Conservation (phyloP, 441 rosid genomes). For the Viola pubescens region DNA sequence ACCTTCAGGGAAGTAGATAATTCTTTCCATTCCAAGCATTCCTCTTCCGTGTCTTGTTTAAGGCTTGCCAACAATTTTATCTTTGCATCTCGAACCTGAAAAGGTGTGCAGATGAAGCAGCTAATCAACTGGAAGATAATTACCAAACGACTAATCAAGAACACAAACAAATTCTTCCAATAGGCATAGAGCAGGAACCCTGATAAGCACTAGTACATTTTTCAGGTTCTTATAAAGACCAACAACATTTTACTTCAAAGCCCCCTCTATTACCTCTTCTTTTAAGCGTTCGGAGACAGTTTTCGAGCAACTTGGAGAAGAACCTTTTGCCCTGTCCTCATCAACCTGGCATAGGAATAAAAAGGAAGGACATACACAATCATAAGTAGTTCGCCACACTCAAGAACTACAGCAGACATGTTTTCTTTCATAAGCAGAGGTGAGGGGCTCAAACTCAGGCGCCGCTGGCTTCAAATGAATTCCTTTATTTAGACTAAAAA, state of each 20-base stretch:
- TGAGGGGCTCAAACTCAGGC: not conserved
- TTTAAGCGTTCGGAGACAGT: constrained; percentile 66
- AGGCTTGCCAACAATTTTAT: constrained; percentile 64
- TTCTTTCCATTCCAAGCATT: constrained; percentile 68
- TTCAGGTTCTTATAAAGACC: not conserved
- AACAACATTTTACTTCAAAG: not conserved
- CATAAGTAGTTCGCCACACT: not conserved
- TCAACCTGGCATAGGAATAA: constrained; percentile 43
- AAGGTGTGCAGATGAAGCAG: constrained; percentile 14
- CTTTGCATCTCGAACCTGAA: constrained; percentile 82
- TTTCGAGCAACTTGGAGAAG: constrained; percentile 47
- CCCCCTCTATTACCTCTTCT: constrained; percentile 54
- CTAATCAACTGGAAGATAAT: constrained; percentile 11
- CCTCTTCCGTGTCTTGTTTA: constrained; percentile 72
- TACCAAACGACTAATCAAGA: constrained; percentile 10
- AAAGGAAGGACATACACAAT: constrained; percentile 1
- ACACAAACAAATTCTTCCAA: not conserved
- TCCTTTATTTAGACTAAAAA: not conserved
- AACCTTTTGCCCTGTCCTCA: constrained; percentile 59
- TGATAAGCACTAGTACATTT: not conserved
- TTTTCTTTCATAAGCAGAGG: not conserved
- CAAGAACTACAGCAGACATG: constrained; percentile 11
- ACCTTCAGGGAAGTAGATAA: constrained; percentile 69
- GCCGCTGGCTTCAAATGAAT: too few relatives aligned
- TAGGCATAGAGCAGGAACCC: not conserved